Evolutionary conservation across 2,329 filamentous ascomycete genomes (phyloP).

Genomic region (Nemania abortiva): DNA sequence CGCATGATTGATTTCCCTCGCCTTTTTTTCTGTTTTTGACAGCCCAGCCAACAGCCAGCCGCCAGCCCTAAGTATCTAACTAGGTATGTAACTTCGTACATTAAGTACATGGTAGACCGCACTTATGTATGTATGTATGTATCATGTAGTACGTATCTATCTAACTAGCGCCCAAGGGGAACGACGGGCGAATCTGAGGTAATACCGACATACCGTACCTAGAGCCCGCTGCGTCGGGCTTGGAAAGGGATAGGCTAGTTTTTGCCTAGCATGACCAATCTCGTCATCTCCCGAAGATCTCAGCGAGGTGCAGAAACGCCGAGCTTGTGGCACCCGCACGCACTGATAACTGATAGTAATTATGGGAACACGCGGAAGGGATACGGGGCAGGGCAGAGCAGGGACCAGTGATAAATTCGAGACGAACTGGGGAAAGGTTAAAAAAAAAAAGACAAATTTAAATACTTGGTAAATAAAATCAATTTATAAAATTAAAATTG

Average conservation of each 20-base stretch:
- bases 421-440: not conserved
- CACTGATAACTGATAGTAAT: conserved; percentile 34
- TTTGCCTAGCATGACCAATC: conserved; percentile 42
- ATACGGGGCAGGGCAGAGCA: not conserved
- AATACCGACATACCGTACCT: conserved; percentile 13
- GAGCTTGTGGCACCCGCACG: conserved; percentile 50
- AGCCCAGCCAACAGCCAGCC: not conserved
- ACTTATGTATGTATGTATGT: not conserved
- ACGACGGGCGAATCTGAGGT: conserved; percentile 26
- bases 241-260: conserved; percentile 23
- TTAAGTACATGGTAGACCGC: not conserved
- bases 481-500: too few relatives aligned
- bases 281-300: conserved; percentile 51
- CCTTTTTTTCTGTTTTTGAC: not conserved
- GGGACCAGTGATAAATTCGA: not conserved
- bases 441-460: not conserved
- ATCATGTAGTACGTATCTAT: too few relatives aligned
- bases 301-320: conserved; percentile 48
- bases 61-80: not conserved
- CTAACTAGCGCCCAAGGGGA: conserved; percentile 4
- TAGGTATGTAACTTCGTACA: not conserved
- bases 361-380: conserved; percentile 33
- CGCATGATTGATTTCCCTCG: conserved; percentile 30
- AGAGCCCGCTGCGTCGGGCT: conserved; percentile 16
- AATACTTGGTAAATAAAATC: too few relatives aligned